phyloP scores from a whole-genome alignment of 2,329 filamentous ascomycete genomes.

The Arthrobotrys sinensis region DNA sequence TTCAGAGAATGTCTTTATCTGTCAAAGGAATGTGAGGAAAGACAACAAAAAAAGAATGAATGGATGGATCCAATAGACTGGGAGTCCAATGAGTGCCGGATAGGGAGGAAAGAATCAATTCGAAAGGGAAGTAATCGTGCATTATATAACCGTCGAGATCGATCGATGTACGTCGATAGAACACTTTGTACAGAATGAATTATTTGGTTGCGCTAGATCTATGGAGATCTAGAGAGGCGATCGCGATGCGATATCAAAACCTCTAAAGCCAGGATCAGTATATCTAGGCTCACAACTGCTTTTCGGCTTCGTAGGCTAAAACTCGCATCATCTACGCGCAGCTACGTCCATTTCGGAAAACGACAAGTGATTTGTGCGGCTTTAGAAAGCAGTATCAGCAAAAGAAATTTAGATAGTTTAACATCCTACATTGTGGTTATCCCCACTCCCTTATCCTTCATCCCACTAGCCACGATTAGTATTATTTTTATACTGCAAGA shows the following conservation, averaged over 20 bases:
- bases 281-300: constrained; percentile 14
- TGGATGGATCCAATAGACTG: constrained; percentile 23
- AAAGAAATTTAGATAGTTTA: constrained; percentile 12
- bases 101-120: constrained; percentile 23
- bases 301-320: constrained; percentile 17
- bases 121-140: constrained; percentile 21
- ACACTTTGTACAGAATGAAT: constrained; percentile 14
- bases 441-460: constrained; percentile 5
- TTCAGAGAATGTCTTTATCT: constrained; percentile 17
- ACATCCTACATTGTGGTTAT: constrained; percentile 10
- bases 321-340: constrained; percentile 16
- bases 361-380: constrained; percentile 10
- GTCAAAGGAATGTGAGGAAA: constrained; percentile 18
- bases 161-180: constrained; percentile 13
- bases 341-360: constrained; percentile 16
- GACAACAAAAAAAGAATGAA: constrained; percentile 16
- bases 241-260: constrained; percentile 8
- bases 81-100: constrained; percentile 16
- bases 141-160: constrained; percentile 12
- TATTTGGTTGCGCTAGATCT: constrained; percentile 10
- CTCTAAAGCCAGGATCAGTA: constrained; percentile 12
- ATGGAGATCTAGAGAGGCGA: constrained; percentile 7
- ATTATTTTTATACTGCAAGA: constrained; percentile 11
- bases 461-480: constrained; percentile 4
- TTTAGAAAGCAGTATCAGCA: constrained; percentile 19